Evolutionary conservation across 768 basidiomycete genomes (phyloP), one percentile per base, ranked within the genome.

Genomic region (Cystofilobasidium capitatum): DNA sequence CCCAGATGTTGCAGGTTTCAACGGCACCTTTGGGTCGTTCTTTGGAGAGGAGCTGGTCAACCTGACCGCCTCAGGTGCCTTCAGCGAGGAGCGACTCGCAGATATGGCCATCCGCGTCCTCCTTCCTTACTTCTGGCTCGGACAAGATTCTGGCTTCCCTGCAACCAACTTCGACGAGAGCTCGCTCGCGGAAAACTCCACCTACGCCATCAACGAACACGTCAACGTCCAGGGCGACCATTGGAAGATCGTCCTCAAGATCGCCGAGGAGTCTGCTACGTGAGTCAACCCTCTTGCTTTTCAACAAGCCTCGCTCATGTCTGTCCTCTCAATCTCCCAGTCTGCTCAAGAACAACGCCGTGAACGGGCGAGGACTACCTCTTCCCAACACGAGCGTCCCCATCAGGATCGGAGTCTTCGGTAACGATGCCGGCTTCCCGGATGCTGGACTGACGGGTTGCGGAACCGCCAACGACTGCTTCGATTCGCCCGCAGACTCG

Each of bases 191-290:
- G 0, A 75, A 79, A 58, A 79, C 61, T 71, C 37, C 31, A 37
- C 29, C 42, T 69, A 37, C 4, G 69, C 59, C 22, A 73, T 72
- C 60, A 76, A 78, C 63, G 71, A 74, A 79, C 71, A 79, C 69
- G 75, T 79, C 47, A 73, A 80, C 73, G 88, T 88, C 0, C 85
- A 86, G 74, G 84, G 74, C 31, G 83, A 88, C 73, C 88, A 91
- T 71, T 62, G 40, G 47, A 65, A 65, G 54, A 36, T 65, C 64
- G 54, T 57, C 36, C 29, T 31, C 24, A 58, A 13, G 5, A 42
- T 65, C 37, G 64, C 37, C n/a, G 64, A 65, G 37, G 54, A 65
- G 54, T 65, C 64, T 26, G 49, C n/a, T 7, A 66, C 65, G 44
- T 45, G 44, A 4, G 44, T 45, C 24, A 16, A 8, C 44, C 44